These are phyloP conservation scores for Kwoniella sp. DNA, from an alignment of 768 basidiomycete genomes.

Conservation along the genomic window DNA sequence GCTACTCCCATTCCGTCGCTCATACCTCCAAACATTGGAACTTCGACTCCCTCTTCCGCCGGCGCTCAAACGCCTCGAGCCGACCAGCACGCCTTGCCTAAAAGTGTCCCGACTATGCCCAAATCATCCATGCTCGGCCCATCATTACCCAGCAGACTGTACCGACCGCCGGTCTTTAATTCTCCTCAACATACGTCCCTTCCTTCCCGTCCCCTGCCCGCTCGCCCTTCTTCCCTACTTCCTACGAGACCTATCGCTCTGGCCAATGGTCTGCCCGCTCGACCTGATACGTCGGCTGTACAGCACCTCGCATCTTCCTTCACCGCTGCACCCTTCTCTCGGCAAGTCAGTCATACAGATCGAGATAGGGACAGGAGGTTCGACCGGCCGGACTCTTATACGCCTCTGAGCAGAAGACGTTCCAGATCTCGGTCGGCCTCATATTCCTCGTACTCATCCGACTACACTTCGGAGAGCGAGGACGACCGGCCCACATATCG, in stretches of 20 bases:
- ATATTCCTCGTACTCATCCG: constrained; percentile 29
- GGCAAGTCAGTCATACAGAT: constrained; percentile 1
- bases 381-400: constrained; percentile 27
- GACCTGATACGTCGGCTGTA: constrained; percentile 18
- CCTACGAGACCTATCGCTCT: constrained; percentile 17
- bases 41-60: constrained; percentile 23
- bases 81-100: background rate
- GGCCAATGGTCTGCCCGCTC: constrained; percentile 24
- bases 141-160: constrained; percentile 11
- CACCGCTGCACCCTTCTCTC: constrained; percentile 39
- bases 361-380: constrained; percentile 6
- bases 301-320: constrained; percentile 40
- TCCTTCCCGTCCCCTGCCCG: constrained; percentile 11
- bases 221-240: constrained; percentile 6
- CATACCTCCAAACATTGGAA: constrained; percentile 7
- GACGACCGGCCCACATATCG: constrained; percentile 29
- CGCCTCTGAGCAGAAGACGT: constrained; percentile 19
- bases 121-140: constrained; percentile 4
- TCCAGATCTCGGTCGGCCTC: constrained; percentile 23
- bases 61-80: constrained; percentile 28
- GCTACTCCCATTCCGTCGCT: constrained; percentile 13
- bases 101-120: constrained; percentile 11
- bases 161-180: constrained; percentile 6
- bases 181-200: constrained; percentile 3
- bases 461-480: constrained; percentile 31